Evolutionary conservation across 495 filamentous ascomycete genomes (phyloP).

Genomic region (Penicillium daleae): DNA sequence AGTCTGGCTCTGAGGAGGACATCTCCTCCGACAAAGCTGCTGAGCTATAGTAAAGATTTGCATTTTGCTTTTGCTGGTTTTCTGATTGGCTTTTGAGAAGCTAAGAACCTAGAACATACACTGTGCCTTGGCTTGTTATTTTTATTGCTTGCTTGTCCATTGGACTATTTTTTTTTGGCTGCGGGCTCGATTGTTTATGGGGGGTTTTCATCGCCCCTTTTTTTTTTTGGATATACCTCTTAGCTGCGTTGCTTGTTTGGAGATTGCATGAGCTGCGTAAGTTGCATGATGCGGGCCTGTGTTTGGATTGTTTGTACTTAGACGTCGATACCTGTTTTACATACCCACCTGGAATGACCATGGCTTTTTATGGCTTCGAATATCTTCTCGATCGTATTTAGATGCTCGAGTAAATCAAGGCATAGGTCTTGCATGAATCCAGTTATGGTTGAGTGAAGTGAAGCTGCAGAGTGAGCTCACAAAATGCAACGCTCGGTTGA

Average conservation of each 20-base stretch:
- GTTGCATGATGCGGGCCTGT: conserved; percentile 23
- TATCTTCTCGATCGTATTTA: background rate
- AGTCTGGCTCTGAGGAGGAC: conserved; percentile 24
- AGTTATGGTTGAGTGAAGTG: no score
- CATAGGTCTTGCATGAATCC: no score
- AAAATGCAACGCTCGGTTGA: no score
- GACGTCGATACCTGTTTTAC: conserved; percentile 31
- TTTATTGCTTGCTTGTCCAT: conserved; percentile 2
- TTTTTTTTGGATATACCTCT: conserved; percentile 11
- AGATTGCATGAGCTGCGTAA: conserved; percentile 21
- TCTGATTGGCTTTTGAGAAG: conserved; percentile 2
- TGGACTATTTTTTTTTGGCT: no score
- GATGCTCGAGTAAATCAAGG: background rate
- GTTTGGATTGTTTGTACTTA: conserved; percentile 28
- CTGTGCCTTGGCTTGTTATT: conserved; percentile 9
- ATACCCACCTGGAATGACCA: conserved; percentile 23
- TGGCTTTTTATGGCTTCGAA: conserved; percentile 3
- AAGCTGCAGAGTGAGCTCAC: no score
- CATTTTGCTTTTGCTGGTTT: conserved; percentile 2
- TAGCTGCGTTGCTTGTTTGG: conserved; percentile 17
- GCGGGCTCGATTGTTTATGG: no score
- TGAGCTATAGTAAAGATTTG: background rate
- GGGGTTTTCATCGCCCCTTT: no score
- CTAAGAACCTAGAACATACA: background rate
- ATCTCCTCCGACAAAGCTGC: conserved; percentile 16